Evolutionary conservation across 2,329 filamentous ascomycete genomes (phyloP).

Genomic region (Massarina eburnea): DNA sequence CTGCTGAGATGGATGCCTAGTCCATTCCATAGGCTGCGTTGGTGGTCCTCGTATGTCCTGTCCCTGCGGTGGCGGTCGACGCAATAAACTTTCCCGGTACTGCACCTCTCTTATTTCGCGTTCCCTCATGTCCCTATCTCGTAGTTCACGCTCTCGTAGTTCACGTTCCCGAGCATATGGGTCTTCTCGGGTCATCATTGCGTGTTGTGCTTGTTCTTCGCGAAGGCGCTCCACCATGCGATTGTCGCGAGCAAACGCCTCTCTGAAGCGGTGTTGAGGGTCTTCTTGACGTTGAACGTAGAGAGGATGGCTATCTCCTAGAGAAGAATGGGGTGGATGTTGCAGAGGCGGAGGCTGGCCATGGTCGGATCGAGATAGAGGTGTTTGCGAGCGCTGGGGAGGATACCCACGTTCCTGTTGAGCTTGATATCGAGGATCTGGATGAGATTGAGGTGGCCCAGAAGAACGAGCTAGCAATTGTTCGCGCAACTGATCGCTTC

Average conservation of each 20-base stretch:
- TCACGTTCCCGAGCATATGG: slow-evolving; percentile 2
- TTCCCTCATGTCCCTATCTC: slow-evolving; percentile 3
- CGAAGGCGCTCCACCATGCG: slow-evolving; percentile 32
- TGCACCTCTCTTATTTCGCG: slow-evolving; percentile 11
- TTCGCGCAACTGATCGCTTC: slow-evolving; percentile 32
- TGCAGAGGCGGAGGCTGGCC: slow-evolving; percentile 32
- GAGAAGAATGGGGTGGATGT: slow-evolving; percentile 34
- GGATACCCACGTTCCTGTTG: slow-evolving; percentile 32
- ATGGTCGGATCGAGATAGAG: slow-evolving; percentile 31
- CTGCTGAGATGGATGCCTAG: slow-evolving; percentile 13
- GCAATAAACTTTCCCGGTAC: slow-evolving; percentile 2
- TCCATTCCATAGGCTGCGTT: slow-evolving; percentile 20
- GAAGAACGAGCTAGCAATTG: slow-evolving; percentile 21
- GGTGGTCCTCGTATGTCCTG: slow-evolving; percentile 16
- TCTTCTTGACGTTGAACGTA: slow-evolving; percentile 35
- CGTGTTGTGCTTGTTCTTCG: slow-evolving; percentile 33
- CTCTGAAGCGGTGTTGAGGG: slow-evolving; percentile 23
- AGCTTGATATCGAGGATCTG: slow-evolving; percentile 32
- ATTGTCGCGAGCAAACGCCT: slow-evolving; percentile 25
- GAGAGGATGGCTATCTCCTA: slow-evolving; percentile 27
- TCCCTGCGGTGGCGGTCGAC: slow-evolving; percentile 15
- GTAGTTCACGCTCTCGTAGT: slow-evolving; percentile 8
- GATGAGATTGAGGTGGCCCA: slow-evolving; percentile 21
- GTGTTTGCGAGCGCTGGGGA: slow-evolving; percentile 38
- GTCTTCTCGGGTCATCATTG: slow-evolving; percentile 25